Conservation (phyloP, 2,329 filamentous ascomycete genomes). For the Alternaria rosae region DNA sequence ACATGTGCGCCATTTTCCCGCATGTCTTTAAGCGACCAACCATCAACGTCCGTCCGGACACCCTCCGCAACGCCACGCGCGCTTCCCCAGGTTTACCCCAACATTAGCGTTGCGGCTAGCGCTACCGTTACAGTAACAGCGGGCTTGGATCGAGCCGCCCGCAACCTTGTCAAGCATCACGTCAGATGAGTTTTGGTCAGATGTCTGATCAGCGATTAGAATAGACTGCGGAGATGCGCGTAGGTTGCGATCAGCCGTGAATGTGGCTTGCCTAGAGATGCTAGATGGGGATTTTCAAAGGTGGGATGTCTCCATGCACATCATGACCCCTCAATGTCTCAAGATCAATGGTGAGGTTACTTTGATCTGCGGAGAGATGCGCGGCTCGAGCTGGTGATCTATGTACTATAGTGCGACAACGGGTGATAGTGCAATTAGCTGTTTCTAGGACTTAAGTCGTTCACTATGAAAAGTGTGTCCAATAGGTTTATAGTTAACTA, state of each 20-base stretch:
- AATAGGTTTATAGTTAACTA: background rate
- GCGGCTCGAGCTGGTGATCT: background rate
- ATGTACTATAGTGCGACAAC: background rate
- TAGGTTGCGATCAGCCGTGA: background rate
- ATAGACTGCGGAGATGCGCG: background rate
- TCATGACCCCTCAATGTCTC: background rate
- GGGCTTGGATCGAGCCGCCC: background rate
- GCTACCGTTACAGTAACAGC: background rate
- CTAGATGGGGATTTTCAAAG: background rate
- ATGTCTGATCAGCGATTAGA: background rate
- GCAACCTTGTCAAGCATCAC: background rate
- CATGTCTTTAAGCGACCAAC: background rate
- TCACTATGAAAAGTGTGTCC: no score
- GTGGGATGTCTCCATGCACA: accelerated
- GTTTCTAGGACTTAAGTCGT: accelerated
- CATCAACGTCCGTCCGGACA: background rate
- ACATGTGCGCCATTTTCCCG: background rate
- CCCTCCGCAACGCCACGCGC: background rate
- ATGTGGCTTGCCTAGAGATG: background rate
- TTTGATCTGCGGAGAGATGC: background rate
- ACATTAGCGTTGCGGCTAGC: background rate
- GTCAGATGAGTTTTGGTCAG: background rate
- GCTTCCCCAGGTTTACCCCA: background rate
- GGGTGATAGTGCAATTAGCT: background rate
- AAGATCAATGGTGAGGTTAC: background rate